These are phyloP conservation scores for Kwoniella botswanensis DNA, from an alignment of 768 basidiomycete species.

Conservation along the genomic window DNA sequence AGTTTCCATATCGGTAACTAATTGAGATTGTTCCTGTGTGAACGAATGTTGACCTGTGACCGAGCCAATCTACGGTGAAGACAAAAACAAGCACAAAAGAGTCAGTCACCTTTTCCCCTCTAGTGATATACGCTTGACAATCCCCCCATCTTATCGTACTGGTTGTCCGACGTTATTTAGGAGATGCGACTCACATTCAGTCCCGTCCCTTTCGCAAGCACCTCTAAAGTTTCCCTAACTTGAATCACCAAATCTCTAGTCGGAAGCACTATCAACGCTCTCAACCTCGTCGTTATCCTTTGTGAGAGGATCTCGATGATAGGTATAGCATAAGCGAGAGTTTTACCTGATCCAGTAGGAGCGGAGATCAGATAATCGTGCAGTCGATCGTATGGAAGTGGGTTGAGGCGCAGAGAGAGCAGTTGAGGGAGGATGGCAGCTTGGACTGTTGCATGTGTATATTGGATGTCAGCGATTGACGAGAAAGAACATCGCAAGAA, in stretches of 20 bases:
- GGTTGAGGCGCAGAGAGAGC: constrained; percentile 60
- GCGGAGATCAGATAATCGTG: constrained; percentile 92
- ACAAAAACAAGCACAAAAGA: not conserved
- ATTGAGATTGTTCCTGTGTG: constrained; percentile 80
- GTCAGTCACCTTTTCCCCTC: not conserved
- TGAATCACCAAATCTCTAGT: constrained; percentile 92
- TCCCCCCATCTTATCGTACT: too few relatives aligned
- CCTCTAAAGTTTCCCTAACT: constrained; percentile 90
- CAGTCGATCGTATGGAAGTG: constrained; percentile 71
- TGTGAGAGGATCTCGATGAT: constrained; percentile 82
- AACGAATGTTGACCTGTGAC: constrained; percentile 96
- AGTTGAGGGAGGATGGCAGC: constrained; percentile 83
- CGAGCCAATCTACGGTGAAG: constrained; percentile 65
- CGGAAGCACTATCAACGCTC: constrained; percentile 87
- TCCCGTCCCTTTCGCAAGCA: constrained; percentile 78
- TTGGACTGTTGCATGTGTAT: constrained; percentile 68
- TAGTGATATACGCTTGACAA: too few relatives aligned
- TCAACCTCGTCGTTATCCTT: constrained; percentile 77
- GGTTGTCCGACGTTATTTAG: too few relatives aligned
- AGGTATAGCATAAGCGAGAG: constrained; percentile 91
- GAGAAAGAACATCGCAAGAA: not conserved
- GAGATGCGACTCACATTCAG: constrained; percentile 67
- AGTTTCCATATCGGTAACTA: constrained; percentile 68
- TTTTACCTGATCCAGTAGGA: constrained; percentile 97
- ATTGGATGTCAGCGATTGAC: too few relatives aligned